Base-by-base conservation (phyloP, 768 basidiomycete genomes). In the Tulasnella sp. region DNA sequence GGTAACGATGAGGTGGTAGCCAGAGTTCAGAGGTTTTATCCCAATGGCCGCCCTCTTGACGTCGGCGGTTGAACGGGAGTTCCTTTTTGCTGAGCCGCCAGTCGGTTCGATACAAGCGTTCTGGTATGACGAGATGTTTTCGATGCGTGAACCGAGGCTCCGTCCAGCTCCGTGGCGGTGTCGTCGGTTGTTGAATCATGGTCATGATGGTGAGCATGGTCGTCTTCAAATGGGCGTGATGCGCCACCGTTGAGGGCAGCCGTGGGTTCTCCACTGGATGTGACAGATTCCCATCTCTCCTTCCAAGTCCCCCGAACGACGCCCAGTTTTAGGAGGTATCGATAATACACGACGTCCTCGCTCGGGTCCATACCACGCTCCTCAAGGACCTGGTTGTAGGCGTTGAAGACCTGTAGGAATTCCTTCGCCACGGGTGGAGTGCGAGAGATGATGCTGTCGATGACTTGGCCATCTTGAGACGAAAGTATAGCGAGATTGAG, bases 221-320 rank as follows among this genome's bases (percentile, higher is more conserved):
- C 65, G 35, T 22, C 32, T 8, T 37, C 65, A 34, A 22, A 22
- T 7, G n/a, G 35, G 67, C 70, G 39, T 71, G 78, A 37, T 62
- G 5, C 62, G 69, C n/a, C 36, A 67, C n/a, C 74, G 71, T 29
- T 74, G 74, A 34, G 76, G 80, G 74, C 84, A 67, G 26, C 14
- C 14, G 37, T 32, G 40, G 26, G 26, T 83, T 12, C 81, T 83
- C 75, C 86, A 78, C 75, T 87, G 86, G 78, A 78, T 81, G 89
- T 94, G 69, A 91, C 87, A 75, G 82, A 82, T 39, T 81, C 81
- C 94, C 94, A 95, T 79, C 93, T 93, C 36, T 87, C 89, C 36
- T 83, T 86, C 92, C 93, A 95, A 77, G 86, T 89, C 11, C 91
- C 94, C 80, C 88, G 90, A 76, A 94, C 77, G 47, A 90, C 91